Evolutionary conservation across 495 filamentous ascomycete genomes (phyloP).

Genomic region (Penicillium arizonense): DNA sequence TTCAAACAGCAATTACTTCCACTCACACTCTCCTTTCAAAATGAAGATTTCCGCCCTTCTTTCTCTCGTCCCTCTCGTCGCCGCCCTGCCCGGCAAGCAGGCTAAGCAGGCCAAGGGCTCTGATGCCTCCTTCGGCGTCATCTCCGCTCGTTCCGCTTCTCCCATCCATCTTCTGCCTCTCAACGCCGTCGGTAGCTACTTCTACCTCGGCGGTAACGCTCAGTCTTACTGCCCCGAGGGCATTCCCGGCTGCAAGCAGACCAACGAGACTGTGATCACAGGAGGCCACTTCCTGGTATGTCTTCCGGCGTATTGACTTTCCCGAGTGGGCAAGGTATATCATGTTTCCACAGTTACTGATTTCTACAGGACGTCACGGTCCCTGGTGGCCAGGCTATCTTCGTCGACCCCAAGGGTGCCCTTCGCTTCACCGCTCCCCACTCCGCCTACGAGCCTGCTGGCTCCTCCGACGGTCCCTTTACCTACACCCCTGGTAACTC

Average conservation of each 20-base stretch:
- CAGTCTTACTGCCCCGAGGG: conserved; percentile 29
- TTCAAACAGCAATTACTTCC: background rate
- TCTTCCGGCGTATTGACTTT: background rate
- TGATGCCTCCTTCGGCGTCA: conserved; percentile 22
- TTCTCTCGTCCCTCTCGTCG: conserved; percentile 21
- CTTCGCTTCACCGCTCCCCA: conserved; percentile 57
- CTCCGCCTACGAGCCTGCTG: conserved; percentile 50
- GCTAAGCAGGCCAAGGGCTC: conserved; percentile 11
- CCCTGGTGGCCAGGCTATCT: conserved; percentile 62
- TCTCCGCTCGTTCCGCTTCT: conserved; percentile 33
- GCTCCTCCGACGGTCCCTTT: conserved; percentile 46
- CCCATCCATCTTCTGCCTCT: conserved; percentile 32
- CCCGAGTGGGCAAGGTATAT: no score
- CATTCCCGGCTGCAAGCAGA: conserved; percentile 21
- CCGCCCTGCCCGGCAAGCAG: conserved; percentile 17
- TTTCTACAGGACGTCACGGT: conserved; percentile 46
- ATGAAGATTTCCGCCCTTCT: conserved; percentile 30
- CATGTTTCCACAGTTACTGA: background rate
- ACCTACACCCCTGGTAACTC: conserved; percentile 19
- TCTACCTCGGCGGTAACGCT: conserved; percentile 34
- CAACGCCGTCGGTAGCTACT: conserved; percentile 28
- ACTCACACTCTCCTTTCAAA: conserved; percentile 9
- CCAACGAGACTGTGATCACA: conserved; percentile 34
- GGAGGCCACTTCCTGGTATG: conserved; percentile 22
- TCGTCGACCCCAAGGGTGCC: conserved; percentile 51